A percentile compares a stretch with the other conserved stretches of the same genome.
Evolutionary conservation across 2,329 filamentous ascomycete genomes (phyloP).

Genomic region (Chrysoporthe deuterocubensis): DNA sequence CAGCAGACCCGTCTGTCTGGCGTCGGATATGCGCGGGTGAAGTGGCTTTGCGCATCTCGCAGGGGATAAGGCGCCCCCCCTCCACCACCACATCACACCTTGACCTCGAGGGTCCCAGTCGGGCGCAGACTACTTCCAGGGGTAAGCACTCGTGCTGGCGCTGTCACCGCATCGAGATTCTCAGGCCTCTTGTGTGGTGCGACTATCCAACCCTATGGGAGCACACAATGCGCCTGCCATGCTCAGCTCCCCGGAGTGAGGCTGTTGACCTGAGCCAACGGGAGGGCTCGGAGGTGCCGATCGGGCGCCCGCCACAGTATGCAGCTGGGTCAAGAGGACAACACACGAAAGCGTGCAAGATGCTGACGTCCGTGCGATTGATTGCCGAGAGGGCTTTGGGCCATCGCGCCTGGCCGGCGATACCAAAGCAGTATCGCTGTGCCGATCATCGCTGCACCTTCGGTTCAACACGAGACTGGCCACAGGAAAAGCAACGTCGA

Average conservation of each 20-base stretch:
- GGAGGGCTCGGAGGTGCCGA: slow-evolving; percentile 17
- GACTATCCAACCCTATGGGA: not conserved
- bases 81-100: not conserved
- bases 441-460: slow-evolving; percentile 4
- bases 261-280: slow-evolving; percentile 24
- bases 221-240: not conserved
- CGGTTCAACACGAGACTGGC: slow-evolving; percentile 6
- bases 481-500: not conserved
- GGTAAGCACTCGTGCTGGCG: not conserved
- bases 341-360: not conserved
- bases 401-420: too few species aligned
- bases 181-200: not conserved
- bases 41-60: not conserved
- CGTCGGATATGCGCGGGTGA: not conserved
- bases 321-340: slow-evolving; percentile 3
- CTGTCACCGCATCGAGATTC: not conserved
- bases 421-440: slow-evolving; percentile 3
- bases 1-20: not conserved
- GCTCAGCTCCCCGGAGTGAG: slow-evolving; percentile 14
- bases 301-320: slow-evolving; percentile 10
- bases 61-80: not conserved
- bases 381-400: not conserved
- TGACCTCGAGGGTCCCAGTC: too few species aligned
- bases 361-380: not conserved
- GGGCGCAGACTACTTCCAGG: not conserved